Percentiles rank a stretch among this genome's conserved stretches.
Conservation (phyloP, 2,329 filamentous ascomycete species). For the Fusarium beomiforme region DNA sequence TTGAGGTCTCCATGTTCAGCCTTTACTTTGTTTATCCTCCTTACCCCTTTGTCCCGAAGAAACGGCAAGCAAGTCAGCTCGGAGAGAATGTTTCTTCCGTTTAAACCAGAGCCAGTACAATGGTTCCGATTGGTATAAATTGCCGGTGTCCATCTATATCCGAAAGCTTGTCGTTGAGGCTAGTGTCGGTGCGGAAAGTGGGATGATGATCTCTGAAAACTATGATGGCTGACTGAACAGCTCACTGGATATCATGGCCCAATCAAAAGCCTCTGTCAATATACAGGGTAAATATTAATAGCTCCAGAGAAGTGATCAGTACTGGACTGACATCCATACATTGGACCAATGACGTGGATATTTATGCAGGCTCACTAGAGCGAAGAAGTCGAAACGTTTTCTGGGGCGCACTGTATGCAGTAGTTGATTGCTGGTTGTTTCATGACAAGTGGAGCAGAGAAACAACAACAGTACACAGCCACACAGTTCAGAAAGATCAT, state of each 20-base stretch:
- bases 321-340: no score
- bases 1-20: neutral
- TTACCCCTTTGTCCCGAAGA: neutral
- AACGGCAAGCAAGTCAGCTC: neutral
- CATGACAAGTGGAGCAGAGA: neutral
- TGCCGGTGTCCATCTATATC: neutral
- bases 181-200: neutral
- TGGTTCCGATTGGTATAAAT: neutral
- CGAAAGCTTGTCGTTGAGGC: neutral
- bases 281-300: no score
- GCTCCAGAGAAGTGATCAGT: neutral
- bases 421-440: neutral
- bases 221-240: neutral
- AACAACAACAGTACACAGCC: neutral
- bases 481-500: neutral
- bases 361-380: neutral
- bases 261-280: neutral
- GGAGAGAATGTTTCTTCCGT: neutral
- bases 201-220: neutral
- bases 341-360: neutral
- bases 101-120: neutral
- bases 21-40: neutral
- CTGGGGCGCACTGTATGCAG: neutral
- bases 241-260: accelerated
- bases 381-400: neutral